These are phyloP conservation scores for Aspergillus cristatus DNA, from an alignment of 495 filamentous ascomycete genomes.

Conservation along the genomic window DNA sequence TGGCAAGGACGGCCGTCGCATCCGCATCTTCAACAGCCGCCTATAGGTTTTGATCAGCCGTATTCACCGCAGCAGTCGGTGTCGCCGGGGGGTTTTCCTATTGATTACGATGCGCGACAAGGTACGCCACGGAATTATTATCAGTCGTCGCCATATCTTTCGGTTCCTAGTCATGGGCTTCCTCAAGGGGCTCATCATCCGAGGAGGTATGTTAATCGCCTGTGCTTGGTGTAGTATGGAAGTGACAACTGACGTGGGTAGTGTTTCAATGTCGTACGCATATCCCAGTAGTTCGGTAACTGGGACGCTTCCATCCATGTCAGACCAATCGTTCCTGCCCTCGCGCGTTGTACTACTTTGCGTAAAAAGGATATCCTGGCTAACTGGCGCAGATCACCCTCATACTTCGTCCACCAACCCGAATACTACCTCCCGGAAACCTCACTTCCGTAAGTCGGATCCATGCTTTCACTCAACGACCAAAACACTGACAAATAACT, in stretches of 20 bases:
- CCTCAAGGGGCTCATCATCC: no score
- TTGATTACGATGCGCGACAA: no score
- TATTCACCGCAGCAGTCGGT: no score
- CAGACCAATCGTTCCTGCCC: conserved; percentile 12
- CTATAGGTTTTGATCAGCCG: no score
- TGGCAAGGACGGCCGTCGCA: no score
- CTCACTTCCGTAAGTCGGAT: conserved; percentile 16
- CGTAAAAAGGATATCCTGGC: conserved; percentile 1
- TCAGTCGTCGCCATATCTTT: no score
- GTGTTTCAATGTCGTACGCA: conserved; percentile 14
- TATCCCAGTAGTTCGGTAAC: conserved; percentile 13
- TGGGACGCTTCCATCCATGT: conserved; percentile 12
- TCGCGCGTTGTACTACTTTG: conserved; percentile 6
- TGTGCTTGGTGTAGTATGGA: no score
- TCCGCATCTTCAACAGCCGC: no score
- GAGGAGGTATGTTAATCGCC: no score
- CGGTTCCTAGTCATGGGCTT: no score
- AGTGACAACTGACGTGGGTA: conserved; percentile 1
- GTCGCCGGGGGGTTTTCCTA: no score
- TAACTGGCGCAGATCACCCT: conserved; percentile 7
- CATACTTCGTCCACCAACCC: conserved; percentile 19
- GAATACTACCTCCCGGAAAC: conserved; percentile 21
- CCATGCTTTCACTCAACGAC: not conserved
- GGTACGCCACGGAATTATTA: no score
- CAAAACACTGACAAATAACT: not conserved